These are phyloP conservation scores for Phoenix roebelenii DNA, from an alignment of 176 grass and related monocot species.

Conservation along the genomic window DNA sequence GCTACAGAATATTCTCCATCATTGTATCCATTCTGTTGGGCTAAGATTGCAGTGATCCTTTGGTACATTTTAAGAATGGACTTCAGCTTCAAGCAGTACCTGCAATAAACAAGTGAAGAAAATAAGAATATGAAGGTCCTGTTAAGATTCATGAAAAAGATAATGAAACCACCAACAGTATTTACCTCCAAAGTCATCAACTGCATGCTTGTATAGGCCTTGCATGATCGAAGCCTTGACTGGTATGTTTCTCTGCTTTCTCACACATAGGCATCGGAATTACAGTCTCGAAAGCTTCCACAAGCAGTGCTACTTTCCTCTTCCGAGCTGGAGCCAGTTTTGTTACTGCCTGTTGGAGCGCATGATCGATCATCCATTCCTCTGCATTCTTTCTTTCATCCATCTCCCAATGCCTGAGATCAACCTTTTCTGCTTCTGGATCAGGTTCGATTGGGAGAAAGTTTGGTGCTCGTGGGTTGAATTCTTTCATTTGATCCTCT, in stretches of 20 bases:
- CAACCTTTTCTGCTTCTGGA: slow-evolving; percentile 52
- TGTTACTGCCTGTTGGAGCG: slow-evolving; percentile 53
- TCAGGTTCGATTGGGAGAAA: slow-evolving; percentile 52
- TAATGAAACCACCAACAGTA: background rate
- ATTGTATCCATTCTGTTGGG: no score
- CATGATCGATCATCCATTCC: slow-evolving; percentile 92
- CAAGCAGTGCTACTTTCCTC: slow-evolving; percentile 70
- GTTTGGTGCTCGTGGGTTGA: slow-evolving; percentile 49
- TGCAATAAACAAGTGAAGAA: no score
- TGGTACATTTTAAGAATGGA: no score
- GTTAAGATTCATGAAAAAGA: no score
- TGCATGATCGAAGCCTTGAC: slow-evolving; percentile 5
- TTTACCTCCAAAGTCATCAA: slow-evolving; percentile 25
- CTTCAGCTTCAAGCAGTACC: no score
- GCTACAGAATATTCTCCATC: no score
- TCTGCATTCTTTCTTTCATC: slow-evolving; percentile 64
- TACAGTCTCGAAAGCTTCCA: slow-evolving; percentile 78
- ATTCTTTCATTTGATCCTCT: slow-evolving; percentile 27
- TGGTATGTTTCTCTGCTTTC: background rate
- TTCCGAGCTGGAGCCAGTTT: slow-evolving; percentile 50
- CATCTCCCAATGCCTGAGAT: slow-evolving; percentile 54
- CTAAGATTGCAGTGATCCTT: no score
- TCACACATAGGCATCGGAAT: slow-evolving; percentile 23
- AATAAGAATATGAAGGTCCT: no score
- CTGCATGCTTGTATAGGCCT: slow-evolving; percentile 31